phyloP scores from a whole-genome alignment of 2,329 filamentous ascomycete genomes.

The Arthrobotrys iridis region DNA sequence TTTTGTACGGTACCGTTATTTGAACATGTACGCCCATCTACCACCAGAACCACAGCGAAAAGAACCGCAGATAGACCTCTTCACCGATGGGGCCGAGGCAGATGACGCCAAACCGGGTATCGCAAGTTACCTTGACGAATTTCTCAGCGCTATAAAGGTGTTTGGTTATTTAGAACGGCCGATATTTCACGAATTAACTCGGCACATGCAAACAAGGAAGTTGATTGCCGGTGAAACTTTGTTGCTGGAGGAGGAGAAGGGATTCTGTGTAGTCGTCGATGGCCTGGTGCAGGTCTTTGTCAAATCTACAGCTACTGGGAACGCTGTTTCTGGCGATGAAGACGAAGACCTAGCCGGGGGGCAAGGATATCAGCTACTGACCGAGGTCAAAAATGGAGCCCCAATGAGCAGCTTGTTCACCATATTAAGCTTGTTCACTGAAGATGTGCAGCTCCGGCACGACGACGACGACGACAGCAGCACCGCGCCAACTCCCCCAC shows the following conservation, averaged over 20 bases:
- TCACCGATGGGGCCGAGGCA: constrained; percentile 89
- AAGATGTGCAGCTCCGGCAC: constrained; percentile 83
- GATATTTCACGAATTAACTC: constrained; percentile 95
- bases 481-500: constrained; percentile 47
- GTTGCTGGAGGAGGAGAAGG: constrained; percentile 95
- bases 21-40: constrained; percentile 95
- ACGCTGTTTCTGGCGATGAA: constrained; percentile 63
- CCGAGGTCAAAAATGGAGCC: constrained; percentile 95
- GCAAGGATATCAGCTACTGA: constrained; percentile 92
- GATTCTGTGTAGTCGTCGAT: constrained; percentile 96
- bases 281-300: constrained; percentile 97
- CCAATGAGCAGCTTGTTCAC: constrained; percentile 99
- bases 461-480: constrained; percentile 70
- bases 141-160: constrained; percentile 97
- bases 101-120: constrained; percentile 84
- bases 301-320: constrained; percentile 76
- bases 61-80: constrained; percentile 93
- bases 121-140: constrained; percentile 97
- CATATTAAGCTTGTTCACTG: constrained; percentile 94
- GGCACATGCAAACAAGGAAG: constrained; percentile 98
- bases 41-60: constrained; percentile 95
- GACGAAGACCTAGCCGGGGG: constrained; percentile 70
- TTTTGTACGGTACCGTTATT: constrained; percentile 92
- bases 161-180: constrained; percentile 96
- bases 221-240: constrained; percentile 95